Conservation (phyloP, 306 rosid species). For the Citrullus mucosospermus region DNA sequence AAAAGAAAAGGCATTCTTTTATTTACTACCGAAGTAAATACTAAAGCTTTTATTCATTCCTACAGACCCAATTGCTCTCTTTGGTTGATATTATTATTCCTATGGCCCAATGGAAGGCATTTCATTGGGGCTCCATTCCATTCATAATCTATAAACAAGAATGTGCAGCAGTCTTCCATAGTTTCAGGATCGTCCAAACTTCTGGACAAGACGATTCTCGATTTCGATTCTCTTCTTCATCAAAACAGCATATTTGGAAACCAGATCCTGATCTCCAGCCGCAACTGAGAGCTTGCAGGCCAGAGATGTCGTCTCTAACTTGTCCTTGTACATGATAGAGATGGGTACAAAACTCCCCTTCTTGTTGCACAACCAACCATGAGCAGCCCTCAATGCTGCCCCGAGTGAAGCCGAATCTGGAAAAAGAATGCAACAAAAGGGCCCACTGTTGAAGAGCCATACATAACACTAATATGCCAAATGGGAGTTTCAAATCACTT, state of each 20-base stretch:
- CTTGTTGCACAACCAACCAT: slow-evolving; percentile 73
- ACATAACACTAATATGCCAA: background rate
- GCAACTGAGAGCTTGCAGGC: slow-evolving; percentile 48
- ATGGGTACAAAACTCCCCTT: slow-evolving; percentile 61
- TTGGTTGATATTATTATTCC: background rate
- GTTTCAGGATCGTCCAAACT: slow-evolving; percentile 47
- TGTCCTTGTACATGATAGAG: slow-evolving; percentile 48
- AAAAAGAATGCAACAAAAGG: background rate
- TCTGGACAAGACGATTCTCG: slow-evolving; percentile 62
- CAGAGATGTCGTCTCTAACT: slow-evolving; percentile 53
- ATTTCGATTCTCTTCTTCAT: slow-evolving; percentile 76
- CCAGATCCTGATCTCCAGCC: slow-evolving; percentile 45
- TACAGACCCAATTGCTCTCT: background rate
- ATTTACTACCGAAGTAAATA: background rate
- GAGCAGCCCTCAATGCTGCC: slow-evolving; percentile 95
- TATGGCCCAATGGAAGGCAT: background rate
- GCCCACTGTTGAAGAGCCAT: background rate
- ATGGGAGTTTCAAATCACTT: background rate
- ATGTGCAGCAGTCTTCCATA: background rate
- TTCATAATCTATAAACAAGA: background rate
- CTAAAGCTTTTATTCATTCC: background rate
- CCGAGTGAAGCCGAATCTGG: slow-evolving; percentile 97
- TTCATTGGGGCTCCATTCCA: background rate
- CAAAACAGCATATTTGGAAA: slow-evolving; percentile 44
- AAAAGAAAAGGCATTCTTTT: background rate